Base-by-base conservation (phyloP, 805 yeast genomes). In the Candida taoyuanica region DNA sequence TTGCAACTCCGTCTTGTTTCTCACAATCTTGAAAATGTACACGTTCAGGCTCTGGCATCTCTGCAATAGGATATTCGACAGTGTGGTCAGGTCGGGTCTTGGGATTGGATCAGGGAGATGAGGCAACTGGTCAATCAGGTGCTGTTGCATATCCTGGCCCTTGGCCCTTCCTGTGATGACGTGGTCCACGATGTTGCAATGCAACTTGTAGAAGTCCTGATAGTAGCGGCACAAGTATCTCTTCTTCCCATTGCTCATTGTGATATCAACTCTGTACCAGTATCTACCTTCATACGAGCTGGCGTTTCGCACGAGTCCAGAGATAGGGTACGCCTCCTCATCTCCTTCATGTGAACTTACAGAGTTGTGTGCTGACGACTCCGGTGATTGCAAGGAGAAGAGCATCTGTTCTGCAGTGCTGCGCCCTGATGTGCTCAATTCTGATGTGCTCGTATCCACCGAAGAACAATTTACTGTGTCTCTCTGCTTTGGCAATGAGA, bases 261-360 rank as follows among this genome's bases (percentile, higher is more conserved):
- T 43, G 17, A 70, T 50, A 43, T 73, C 78, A 20, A 71, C 62
- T 37, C 73, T 60, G 47, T 74, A 74, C 77, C 78, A 74, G 47
- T 63, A 70, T 36, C 74, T 49, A n/a, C 70, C 69, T 29, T 68
- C 61, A 43, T 52, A 58, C 17, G 61, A 55, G 16, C 65, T 62
- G 18, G 64, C 71, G 32, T 71, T 66, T 37, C 59, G 56, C 11
- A 72, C 68, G 4, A 61, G 47, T 3, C 67, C 64, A 3, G 64
- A 49, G 5, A 58, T 45, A 0, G 72, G 69, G 53, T 35, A 50
- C 4, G 47, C 31, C 7, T 36, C 45, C 7, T 17, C 17, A 7
- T n/a, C 21, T n/a, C 27, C 17, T 14, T 12, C 5, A 9, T 12
- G 11, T 7, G 28, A 25, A 25, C 14, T 25, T 13, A n/a, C 13